A percentile compares a stretch with the other conserved stretches of the same genome.
Evolutionary conservation across 1,139 yeast genomes (phyloP).

Genomic region (Suzukiozyma palmioleophila): DNA sequence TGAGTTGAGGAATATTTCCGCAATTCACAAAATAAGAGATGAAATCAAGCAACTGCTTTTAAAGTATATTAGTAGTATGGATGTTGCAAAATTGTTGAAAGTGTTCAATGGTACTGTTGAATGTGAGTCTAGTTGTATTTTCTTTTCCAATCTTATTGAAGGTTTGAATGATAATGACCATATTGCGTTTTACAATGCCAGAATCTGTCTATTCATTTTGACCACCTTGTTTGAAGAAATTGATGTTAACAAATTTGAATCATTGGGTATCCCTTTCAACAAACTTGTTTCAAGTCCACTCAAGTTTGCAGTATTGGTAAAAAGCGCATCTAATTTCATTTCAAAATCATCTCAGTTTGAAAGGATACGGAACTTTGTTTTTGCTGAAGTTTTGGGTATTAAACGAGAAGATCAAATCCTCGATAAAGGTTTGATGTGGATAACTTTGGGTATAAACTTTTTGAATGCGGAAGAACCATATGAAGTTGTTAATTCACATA

Average conservation of each 20-base stretch:
- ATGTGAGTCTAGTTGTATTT: background rate
- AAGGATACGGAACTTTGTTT: constrained; percentile 55
- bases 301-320: constrained; percentile 33
- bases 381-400: constrained; percentile 62
- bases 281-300: constrained; percentile 29
- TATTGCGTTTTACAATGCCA: constrained; percentile 21
- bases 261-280: constrained; percentile 24
- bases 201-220: constrained; percentile 21
- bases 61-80: background rate
- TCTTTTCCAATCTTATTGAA: constrained; percentile 1
- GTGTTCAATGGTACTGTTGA: background rate
- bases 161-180: constrained; percentile 5
- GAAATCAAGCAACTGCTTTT: background rate
- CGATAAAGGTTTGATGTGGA: constrained; percentile 38
- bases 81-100: background rate
- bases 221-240: constrained; percentile 25
- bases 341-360: constrained; percentile 32
- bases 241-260: constrained; percentile 22
- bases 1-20: background rate
- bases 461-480: constrained; percentile 28
- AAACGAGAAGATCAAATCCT: constrained; percentile 34
- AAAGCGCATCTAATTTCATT: constrained; percentile 33
- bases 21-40: background rate
- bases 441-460: constrained; percentile 50
- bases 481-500: constrained; percentile 39